These are phyloP conservation scores for Monascus purpureus DNA, from an alignment of 495 filamentous ascomycete species.

Conservation along the genomic window DNA sequence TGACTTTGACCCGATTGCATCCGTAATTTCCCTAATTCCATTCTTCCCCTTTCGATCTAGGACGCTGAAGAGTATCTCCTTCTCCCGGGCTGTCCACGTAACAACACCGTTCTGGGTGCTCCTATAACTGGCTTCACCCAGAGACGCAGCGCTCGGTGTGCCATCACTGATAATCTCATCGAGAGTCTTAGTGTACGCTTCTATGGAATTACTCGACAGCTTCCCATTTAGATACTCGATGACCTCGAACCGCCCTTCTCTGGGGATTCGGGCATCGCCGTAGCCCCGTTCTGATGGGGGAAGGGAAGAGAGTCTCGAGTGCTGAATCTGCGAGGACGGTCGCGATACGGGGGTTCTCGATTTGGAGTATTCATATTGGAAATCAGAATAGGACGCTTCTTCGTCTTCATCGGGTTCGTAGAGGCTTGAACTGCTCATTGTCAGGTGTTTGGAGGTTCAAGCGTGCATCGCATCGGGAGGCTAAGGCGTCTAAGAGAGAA, in stretches of 20 bases:
- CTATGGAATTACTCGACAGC: slow-evolving; percentile 7
- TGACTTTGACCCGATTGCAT: slow-evolving; percentile 54
- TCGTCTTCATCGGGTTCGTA: slow-evolving; percentile 20
- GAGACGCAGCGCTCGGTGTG: slow-evolving; percentile 2
- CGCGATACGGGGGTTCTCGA: slow-evolving; percentile 3
- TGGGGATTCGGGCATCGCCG: neutral
- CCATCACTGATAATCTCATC: slow-evolving; percentile 38
- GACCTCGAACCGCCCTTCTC: slow-evolving; percentile 4
- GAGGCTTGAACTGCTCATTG: slow-evolving; percentile 25
- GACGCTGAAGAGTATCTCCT: slow-evolving; percentile 49
- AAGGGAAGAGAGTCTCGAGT: slow-evolving; percentile 1
- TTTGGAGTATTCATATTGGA: slow-evolving; percentile 2
- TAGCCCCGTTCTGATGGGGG: neutral
- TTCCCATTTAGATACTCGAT: slow-evolving; percentile 4
- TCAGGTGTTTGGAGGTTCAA: too few species aligned
- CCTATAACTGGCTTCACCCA: slow-evolving; percentile 7
- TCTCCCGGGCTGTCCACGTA: slow-evolving; percentile 57
- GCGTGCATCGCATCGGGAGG: too few species aligned
- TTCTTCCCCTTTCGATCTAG: slow-evolving; percentile 48
- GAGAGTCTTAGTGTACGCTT: slow-evolving; percentile 43
- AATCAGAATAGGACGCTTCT: slow-evolving; percentile 15
- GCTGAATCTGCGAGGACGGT: neutral
- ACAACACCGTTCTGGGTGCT: slow-evolving; percentile 51
- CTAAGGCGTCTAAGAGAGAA: too few species aligned
- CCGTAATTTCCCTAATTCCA: slow-evolving; percentile 44